phyloP scores from a whole-genome alignment of 2,329 filamentous ascomycete genomes.

The Cercospora zeina region DNA sequence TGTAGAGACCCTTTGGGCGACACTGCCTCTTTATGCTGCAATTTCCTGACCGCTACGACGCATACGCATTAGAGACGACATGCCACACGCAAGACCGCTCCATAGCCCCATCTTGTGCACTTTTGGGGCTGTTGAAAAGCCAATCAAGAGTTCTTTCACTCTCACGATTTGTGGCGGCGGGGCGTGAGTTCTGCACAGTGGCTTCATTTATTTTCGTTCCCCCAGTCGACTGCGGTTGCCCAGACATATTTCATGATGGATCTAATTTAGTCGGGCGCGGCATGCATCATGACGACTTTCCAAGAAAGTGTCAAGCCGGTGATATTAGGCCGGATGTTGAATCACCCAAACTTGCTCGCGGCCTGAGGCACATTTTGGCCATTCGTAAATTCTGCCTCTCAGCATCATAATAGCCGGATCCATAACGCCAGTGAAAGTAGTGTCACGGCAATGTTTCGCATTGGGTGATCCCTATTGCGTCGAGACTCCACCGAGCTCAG shows the following conservation, averaged over 20 bases:
- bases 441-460: background rate
- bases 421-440: background rate
- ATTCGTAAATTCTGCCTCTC: background rate
- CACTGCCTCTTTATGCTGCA: background rate
- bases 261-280: background rate
- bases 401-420: background rate
- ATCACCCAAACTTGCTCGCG: background rate
- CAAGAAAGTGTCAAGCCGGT: conserved; percentile 8
- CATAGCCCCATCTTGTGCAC: background rate
- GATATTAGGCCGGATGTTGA: conserved; percentile 4
- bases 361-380: background rate
- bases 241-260: background rate
- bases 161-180: background rate
- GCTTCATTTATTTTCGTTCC: background rate
- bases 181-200: background rate
- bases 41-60: background rate
- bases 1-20: background rate
- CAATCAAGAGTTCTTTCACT: background rate
- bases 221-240: background rate
- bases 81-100: background rate
- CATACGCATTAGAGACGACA: background rate
- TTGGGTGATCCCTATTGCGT: background rate
- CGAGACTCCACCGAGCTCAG: background rate
- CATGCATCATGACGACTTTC: conserved; percentile 7
- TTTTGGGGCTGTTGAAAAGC: background rate